Conservation (phyloP, 2,329 filamentous ascomycete species). For the Grosmannia huntii region DNA sequence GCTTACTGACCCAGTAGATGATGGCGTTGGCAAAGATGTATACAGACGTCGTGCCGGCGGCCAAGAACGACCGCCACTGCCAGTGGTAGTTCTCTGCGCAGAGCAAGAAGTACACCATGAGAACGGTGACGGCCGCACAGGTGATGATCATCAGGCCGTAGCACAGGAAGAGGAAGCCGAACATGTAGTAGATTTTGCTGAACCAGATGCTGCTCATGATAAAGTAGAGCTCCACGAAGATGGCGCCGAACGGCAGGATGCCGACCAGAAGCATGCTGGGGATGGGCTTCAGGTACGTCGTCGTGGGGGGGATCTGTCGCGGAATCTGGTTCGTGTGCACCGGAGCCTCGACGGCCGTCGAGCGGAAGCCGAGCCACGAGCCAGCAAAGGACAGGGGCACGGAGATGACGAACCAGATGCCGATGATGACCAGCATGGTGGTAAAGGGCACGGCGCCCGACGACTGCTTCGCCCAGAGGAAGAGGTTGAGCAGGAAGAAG, state of each 20-base stretch:
- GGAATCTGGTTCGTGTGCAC: constrained; percentile 97
- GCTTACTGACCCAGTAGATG: constrained; percentile 79
- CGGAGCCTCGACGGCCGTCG: constrained; percentile 57
- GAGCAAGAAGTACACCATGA: constrained; percentile 92
- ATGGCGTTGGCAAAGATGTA: constrained; percentile 91
- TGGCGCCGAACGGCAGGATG: constrained; percentile 86
- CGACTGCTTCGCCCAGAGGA: constrained; percentile 86
- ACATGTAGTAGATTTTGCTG: constrained; percentile 99
- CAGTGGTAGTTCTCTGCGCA: constrained; percentile 97
- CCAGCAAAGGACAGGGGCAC: constrained; percentile 82
- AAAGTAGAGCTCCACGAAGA: constrained; percentile 97
- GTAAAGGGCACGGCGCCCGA: constrained; percentile 92
- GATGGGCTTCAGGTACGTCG: constrained; percentile 71
- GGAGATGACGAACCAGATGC: constrained; percentile 95
- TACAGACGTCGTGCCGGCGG: constrained; percentile 75
- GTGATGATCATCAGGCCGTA: constrained; percentile 97
- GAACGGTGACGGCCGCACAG: constrained; percentile 77
- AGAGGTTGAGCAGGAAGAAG: constrained; percentile 92
- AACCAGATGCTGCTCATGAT: constrained; percentile 99
- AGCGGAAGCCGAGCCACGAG: constrained; percentile 86
- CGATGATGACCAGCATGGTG: constrained; percentile 87
- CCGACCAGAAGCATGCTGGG: constrained; percentile 89
- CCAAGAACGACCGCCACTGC: constrained; percentile 94
- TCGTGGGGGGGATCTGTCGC: constrained; percentile 72
- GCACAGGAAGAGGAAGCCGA: constrained; percentile 95